Evolutionary conservation across 306 rosid species (phyloP), one percentile per base, ranked within the genome.

Genomic region (Pyrus communis): DNA sequence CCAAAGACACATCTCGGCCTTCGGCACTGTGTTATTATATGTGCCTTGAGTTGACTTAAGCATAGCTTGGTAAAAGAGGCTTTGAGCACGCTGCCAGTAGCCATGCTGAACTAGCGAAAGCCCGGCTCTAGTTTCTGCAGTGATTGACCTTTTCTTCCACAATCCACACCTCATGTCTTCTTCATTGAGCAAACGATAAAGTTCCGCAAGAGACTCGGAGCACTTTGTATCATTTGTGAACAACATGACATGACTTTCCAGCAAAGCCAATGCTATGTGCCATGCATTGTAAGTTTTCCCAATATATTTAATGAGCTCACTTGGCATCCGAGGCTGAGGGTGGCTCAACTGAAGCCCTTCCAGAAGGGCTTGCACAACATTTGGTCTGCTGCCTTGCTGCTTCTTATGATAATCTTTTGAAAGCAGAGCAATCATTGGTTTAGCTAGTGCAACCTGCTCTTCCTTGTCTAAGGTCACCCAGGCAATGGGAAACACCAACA

Each of bases 1-100:
- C 99, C 99, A 96, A 23, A 96, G 93, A 85, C 99, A 96, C 99
- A 96, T 96, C 91, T 96, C 99, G 70, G 99, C 97, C 90, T 96
- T 96, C 6, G 99, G 97, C 52, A 92, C 98, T 17, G 97, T 81
- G 78, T 92, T 96, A 77, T 89, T 96, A 80, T 91, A 92, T 27
- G 97, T 96, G 77, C 99, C 99, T 89, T 96, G 99, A 78, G 99
- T 89, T 52, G 99, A 96, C 89, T 96, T 96, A 60, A 96, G 91
- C 99, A 96, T 96, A 69, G 97, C 97, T 84, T 96, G 99, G 84
- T 89, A 96, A 82, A 96, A 96, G 77, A 96, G 98, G 82, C 92
- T 92, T 85, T 96, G 99, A 82, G 99, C 98, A 77, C 88, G 99
- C 81, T 91, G 99, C 99, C 99, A 96, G 77, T 89, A 92, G 79